Base-by-base conservation (phyloP, 129 eudicot species). In the Deinandra increscens region DNA sequence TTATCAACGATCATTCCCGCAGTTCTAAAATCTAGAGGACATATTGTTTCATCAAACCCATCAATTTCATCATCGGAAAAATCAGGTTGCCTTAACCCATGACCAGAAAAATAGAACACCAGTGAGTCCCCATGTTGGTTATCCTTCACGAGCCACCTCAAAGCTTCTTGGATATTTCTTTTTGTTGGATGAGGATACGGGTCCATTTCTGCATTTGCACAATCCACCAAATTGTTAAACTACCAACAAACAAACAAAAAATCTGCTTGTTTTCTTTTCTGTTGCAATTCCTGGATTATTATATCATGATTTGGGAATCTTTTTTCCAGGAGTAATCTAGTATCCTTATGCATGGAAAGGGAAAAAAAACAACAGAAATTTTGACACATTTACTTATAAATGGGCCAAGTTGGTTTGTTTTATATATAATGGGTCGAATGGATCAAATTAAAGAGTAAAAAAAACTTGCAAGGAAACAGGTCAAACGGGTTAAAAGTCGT, bases 21-120 rank as follows among this genome's bases (percentile, higher is more conserved):
- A 1, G 87, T 82, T 54, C 60, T 78, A 46, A 84, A 90, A 83
- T 90, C 95, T 26, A 87, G 54, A 39, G 97, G 97, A 67, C 97
- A 90, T 69, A 90, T 81, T 1, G 84, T 81, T 69, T 90, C 95
- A 19, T 90, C 97, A 60, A 78, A 87, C 36, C 95, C 97, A 63
- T 90, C 97, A 55, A 51, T 54, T 59, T 90, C 97, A 62, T 90
- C 97, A 9, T 80, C 65, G 46, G 46, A 58, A 37, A 81, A 80
- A 72, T 87, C 91, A 18, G 80, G 91, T n/a, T 82, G 88, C 18
- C 88, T 75, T 75, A 82, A 48, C 20, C 97, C 97, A 69, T 90
- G 97, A 33, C 97, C 97, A 0, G 97, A 87, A 77, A 80, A 90
- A 72, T 82, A 84, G 77, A 90, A 90, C 54, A 90, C 97, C 66